Evolutionary conservation across 352 stramenopile species (phyloP).

Genomic region (Phytophthora multivora): DNA sequence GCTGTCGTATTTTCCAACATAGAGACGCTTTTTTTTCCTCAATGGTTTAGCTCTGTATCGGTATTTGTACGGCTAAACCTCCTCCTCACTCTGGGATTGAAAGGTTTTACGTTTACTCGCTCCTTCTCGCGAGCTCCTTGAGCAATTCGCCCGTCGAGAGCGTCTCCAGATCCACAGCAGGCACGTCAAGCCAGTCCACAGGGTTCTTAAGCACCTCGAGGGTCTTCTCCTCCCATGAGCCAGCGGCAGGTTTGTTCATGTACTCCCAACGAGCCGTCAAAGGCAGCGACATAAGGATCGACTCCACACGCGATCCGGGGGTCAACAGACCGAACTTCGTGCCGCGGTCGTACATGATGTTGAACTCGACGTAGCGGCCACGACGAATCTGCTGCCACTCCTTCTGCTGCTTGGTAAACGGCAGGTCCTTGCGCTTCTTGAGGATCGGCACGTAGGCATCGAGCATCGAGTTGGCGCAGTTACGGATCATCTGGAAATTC

Average conservation of each 20-base stretch:
- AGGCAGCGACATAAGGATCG: conserved; percentile 98
- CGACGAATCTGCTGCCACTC: conserved; percentile 97
- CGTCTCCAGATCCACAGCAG: conserved; percentile 67
- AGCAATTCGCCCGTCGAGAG: conserved; percentile 78
- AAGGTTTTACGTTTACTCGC: conserved; percentile 32
- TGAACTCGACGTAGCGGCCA: conserved; percentile 99
- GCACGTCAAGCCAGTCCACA: conserved; percentile 93
- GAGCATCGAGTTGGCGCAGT: conserved; percentile 83
- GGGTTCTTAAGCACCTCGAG: conserved; percentile 94
- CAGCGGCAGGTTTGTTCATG: conserved; percentile 86
- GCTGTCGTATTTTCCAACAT: background rate
- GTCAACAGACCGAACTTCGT: conserved; percentile 98
- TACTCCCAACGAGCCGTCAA: conserved; percentile 98
- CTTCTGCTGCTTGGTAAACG: conserved; percentile 96
- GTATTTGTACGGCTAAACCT: conserved; percentile 6
- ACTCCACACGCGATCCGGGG: conserved; percentile 96
- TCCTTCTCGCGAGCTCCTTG: conserved; percentile 78
- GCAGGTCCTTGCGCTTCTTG: conserved; percentile 94
- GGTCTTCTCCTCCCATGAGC: conserved; percentile 93
- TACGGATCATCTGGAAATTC: conserved; percentile 82
- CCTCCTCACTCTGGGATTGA: too few relatives aligned
- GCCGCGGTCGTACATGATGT: conserved; percentile 99
- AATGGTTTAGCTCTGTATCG: background rate
- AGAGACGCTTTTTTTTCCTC: background rate
- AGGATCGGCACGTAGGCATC: conserved; percentile 97